A percentile compares a stretch with the other conserved stretches of the same genome.
These are phyloP conservation scores for Scheffersomyces amazonensis DNA, from an alignment of 805 yeast species.

Conservation along the genomic window DNA sequence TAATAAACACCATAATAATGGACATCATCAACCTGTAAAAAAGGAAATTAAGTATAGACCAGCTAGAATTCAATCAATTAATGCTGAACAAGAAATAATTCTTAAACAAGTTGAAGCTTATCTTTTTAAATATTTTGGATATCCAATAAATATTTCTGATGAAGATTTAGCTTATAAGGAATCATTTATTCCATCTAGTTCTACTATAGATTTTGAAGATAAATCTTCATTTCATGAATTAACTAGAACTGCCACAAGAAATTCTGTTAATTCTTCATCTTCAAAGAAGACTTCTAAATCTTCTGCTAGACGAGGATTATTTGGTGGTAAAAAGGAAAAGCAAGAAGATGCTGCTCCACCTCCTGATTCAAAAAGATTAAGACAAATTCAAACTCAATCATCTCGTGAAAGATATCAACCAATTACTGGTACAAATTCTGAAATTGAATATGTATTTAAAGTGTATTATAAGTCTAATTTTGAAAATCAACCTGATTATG, in stretches of 20 bases:
- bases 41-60: conserved; percentile 19
- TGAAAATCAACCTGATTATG: conserved; percentile 17
- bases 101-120: conserved; percentile 74
- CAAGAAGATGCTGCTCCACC: conserved; percentile 10
- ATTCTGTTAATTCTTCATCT: conserved; percentile 21
- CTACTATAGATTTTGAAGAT: conserved; percentile 6
- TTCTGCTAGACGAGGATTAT: conserved; percentile 31
- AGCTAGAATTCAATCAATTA: conserved; percentile 37
- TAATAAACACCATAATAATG: background rate
- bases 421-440: conserved; percentile 18
- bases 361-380: conserved; percentile 23
- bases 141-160: conserved; percentile 26
- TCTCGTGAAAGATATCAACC: conserved; percentile 22
- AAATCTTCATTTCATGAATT: conserved; percentile 12
- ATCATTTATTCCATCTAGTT: conserved; percentile 29
- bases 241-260: conserved; percentile 18
- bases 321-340: conserved; percentile 13
- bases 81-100: conserved; percentile 55
- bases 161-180: conserved; percentile 27
- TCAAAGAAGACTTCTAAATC: conserved; percentile 26
- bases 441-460: conserved; percentile 15
- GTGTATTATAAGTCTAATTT: conserved; percentile 14
- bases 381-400: conserved; percentile 23
- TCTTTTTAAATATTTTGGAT: conserved; percentile 58
- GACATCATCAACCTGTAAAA: background rate